These are phyloP conservation scores for Fusarium sp. DNA, from an alignment of 2,329 filamentous ascomycete genomes.

Conservation along the genomic window DNA sequence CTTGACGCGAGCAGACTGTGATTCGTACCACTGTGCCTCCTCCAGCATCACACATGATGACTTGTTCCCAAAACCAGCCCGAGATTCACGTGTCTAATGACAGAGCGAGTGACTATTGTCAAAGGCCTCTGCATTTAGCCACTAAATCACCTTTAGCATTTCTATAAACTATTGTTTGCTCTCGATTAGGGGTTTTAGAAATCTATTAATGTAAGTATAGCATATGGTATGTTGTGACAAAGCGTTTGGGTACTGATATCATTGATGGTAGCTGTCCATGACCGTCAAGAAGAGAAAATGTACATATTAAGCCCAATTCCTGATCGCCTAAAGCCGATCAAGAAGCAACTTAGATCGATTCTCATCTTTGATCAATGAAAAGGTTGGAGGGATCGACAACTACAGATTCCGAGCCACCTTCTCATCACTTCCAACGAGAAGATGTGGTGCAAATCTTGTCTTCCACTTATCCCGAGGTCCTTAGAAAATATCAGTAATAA, in stretches of 20 bases:
- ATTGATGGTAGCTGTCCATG: background rate
- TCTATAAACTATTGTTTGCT: background rate
- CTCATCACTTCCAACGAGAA: background rate
- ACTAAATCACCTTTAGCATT: background rate
- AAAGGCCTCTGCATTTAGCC: background rate
- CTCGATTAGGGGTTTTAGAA: background rate
- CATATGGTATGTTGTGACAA: background rate
- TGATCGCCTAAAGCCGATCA: background rate
- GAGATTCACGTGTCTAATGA: too few species aligned
- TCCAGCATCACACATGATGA: too few species aligned
- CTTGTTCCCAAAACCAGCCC: too few species aligned
- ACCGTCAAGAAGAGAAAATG: background rate
- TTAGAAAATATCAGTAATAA: background rate
- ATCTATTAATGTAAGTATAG: background rate
- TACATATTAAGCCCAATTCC: background rate
- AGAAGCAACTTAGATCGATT: background rate
- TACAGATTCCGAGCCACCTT: background rate
- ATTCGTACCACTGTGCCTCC: too few species aligned
- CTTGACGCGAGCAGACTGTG: too few species aligned
- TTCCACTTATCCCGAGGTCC: too few species aligned
- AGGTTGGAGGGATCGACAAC: background rate
- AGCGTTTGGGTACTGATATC: background rate
- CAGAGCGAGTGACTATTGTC: too few species aligned
- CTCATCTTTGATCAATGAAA: background rate
- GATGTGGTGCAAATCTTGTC: too few species aligned